Evolutionary conservation across 202 grass and related monocot species (phyloP).

Genomic region (Cymbopogon flexuosus): DNA sequence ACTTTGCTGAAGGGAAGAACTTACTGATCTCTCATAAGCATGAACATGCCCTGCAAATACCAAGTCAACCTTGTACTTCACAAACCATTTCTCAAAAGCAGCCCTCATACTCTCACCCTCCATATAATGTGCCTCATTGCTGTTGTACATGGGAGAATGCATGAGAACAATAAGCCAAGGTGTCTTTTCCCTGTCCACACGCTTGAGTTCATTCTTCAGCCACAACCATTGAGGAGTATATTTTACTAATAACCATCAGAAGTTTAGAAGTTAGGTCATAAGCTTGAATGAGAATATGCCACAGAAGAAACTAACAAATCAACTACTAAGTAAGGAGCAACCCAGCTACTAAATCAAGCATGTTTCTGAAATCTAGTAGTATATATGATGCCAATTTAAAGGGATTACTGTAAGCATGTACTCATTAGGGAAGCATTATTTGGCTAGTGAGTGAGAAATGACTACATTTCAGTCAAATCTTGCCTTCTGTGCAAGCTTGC

Average conservation of each 20-base stretch:
- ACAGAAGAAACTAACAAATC: neutral
- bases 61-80: conserved; percentile 83
- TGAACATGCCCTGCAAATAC: conserved; percentile 93
- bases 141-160: conserved; percentile 90
- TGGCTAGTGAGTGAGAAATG: neutral
- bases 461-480: neutral
- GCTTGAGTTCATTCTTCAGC: conserved; percentile 66
- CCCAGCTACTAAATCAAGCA: neutral
- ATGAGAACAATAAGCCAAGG: conserved; percentile 97
- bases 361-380: conserved; percentile 10
- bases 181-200: conserved; percentile 89
- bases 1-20: conserved; percentile 2
- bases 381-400: neutral
- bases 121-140: conserved; percentile 83
- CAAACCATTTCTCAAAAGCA: conserved; percentile 86
- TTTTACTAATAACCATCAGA: conserved; percentile 62
- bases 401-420: neutral
- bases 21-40: conserved; percentile 94
- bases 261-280: conserved; percentile 12
- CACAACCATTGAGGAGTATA: conserved; percentile 90
- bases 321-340: neutral
- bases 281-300: neutral
- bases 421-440: neutral
- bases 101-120: conserved; percentile 90
- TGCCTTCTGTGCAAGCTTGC: neutral